phyloP scores from a whole-genome alignment of 768 basidiomycete species.

The Termitomyces titanicus region DNA sequence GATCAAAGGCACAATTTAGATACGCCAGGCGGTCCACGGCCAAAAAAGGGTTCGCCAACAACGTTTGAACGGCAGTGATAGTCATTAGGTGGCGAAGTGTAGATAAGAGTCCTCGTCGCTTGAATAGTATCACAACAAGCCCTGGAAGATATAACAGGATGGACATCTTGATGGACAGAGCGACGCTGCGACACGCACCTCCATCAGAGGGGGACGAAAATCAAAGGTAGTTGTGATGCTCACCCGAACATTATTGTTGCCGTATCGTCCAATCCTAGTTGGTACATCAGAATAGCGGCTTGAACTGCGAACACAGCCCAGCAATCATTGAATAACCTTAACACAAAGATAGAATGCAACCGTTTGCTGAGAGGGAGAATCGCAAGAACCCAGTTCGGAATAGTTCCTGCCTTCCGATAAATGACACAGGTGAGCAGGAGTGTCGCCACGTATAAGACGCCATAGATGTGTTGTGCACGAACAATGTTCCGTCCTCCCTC shows the following conservation, averaged over 20 bases:
- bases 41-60: constrained; percentile 73
- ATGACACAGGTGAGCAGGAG: constrained; percentile 64
- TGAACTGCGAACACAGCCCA: constrained; percentile 73
- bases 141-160: constrained; percentile 88
- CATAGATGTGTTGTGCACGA: constrained; percentile 78
- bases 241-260: constrained; percentile 76
- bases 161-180: constrained; percentile 95
- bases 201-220: background rate
- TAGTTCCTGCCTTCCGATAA: constrained; percentile 55
- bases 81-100: constrained; percentile 50
- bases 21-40: constrained; percentile 59
- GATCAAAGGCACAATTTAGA: constrained; percentile 74
- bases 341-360: constrained; percentile 87
- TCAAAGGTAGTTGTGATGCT: constrained; percentile 16
- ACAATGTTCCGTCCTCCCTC: constrained; percentile 54
- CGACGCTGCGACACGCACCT: constrained; percentile 42
- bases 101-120: constrained; percentile 54
- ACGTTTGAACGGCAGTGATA: constrained; percentile 46
- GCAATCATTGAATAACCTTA: constrained; percentile 94
- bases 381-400: constrained; percentile 71
- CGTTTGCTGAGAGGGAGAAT: constrained; percentile 87
- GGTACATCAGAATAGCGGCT: constrained; percentile 63
- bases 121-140: constrained; percentile 77
- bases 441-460: constrained; percentile 63
- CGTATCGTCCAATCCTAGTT: constrained; percentile 52